Conservation (phyloP, 768 basidiomycete species). For the Dacryopinax primogenitus region DNA sequence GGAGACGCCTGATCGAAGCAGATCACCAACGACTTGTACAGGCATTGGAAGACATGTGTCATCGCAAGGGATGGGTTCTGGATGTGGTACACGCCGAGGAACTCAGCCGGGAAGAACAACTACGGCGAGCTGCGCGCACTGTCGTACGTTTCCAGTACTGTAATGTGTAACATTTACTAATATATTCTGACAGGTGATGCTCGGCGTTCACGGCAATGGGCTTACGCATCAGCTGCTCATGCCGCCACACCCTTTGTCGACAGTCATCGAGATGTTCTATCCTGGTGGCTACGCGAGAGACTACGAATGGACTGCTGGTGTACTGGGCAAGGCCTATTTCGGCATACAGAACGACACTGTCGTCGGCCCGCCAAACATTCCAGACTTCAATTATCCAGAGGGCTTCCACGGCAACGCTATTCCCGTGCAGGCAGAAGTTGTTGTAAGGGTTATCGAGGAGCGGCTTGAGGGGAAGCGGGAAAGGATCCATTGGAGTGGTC, state of each 20-base stretch:
- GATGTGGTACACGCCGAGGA: constrained; percentile 49
- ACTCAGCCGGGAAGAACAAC: constrained; percentile 62
- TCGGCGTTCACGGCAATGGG: constrained; percentile 70
- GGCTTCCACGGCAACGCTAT: constrained; percentile 74
- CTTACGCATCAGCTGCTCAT: constrained; percentile 77
- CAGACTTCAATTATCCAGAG: constrained; percentile 43
- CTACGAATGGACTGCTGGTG: constrained; percentile 68
- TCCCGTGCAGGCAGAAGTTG: constrained; percentile 51
- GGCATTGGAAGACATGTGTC: constrained; percentile 34
- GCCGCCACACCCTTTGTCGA: constrained; percentile 58
- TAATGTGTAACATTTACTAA: neutral
- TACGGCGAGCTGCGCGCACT: constrained; percentile 49
- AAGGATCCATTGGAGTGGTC: neutral
- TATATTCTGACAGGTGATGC: constrained; percentile 40
- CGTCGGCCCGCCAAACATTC: constrained; percentile 20
- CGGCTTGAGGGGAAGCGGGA: constrained; percentile 32
- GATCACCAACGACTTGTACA: constrained; percentile 45
- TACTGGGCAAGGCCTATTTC: constrained; percentile 61
- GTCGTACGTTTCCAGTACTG: constrained; percentile 38
- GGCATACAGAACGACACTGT: constrained; percentile 73
- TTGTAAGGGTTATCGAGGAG: constrained; percentile 62
- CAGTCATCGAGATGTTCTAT: constrained; percentile 77
- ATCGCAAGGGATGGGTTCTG: constrained; percentile 43
- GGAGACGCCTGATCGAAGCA: constrained; percentile 30
- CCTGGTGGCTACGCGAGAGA: constrained; percentile 73